Base-by-base conservation (phyloP, 768 basidiomycete genomes). In the Mycena maculata region DNA sequence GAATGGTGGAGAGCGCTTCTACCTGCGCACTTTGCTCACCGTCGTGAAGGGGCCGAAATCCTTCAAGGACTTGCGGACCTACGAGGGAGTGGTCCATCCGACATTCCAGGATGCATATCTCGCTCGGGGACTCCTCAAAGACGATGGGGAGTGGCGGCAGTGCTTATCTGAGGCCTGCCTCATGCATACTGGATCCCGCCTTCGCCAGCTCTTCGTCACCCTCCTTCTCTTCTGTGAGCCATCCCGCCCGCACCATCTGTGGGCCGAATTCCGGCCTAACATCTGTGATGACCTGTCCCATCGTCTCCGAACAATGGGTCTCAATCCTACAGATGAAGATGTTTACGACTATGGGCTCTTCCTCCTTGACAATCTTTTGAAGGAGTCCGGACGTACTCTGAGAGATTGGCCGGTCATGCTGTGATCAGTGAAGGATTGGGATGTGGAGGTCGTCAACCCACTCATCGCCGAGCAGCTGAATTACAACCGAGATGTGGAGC, bases 71-170 rank as follows among this genome's bases (percentile, higher is more conserved):
- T 61, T 81, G 4, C 53, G 69, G 0, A 73, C 75, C 28, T 63
- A 76, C 3, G 49, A 77, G 18, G 71, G 65, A 2, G 33, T 59
- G 0, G 30, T 71, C 0, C 65, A 76, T 72, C 59, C 63, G 0
- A 78, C 81, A 1, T 87, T 79, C 54, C 71, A 78, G 49, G 80
- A 74, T 0, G 84, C 84, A 3, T 88, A 84, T 59, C 30, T 77
- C 22, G 80, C 81, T 20, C 59, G 64, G 2, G 84, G 83, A 0
- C 76, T 87, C 0, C 73, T 87, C 0, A 76, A 85, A 20, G 81
- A 86, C 76, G 82, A 87, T 72, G 70, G 73, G 0, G 85, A 87
- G 65, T 87, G 83, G 83, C 12, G 71, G 0, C 65, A 71, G 2
- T 85, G 83, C 61, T 65, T 86, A 0, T 9, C 72, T n/a, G 84